Evolutionary conservation across 2,329 filamentous ascomycete genomes (phyloP).

Genomic region (Ploettnerulaceae sp.): DNA sequence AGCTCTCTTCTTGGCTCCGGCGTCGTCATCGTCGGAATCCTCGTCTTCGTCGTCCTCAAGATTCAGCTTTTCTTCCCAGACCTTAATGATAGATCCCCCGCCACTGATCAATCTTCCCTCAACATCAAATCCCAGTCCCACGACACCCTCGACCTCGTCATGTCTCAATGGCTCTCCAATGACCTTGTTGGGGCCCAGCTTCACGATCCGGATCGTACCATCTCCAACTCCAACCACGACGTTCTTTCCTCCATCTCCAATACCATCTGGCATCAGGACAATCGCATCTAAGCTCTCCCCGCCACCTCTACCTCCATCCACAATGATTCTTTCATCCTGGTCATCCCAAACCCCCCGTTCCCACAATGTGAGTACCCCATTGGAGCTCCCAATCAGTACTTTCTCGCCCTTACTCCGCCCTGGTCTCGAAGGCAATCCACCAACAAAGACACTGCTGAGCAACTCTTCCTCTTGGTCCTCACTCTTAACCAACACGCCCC

Average conservation of each 20-base stretch:
- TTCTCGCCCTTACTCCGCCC: slow-evolving; percentile 67
- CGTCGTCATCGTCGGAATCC: slow-evolving; percentile 46
- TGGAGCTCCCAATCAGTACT: slow-evolving; percentile 68
- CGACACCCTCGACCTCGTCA: slow-evolving; percentile 82
- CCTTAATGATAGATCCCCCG: slow-evolving; percentile 79
- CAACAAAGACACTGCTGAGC: slow-evolving; percentile 73
- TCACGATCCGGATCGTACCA: slow-evolving; percentile 71
- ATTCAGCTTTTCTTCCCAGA: slow-evolving; percentile 74
- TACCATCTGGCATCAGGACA: slow-evolving; percentile 62
- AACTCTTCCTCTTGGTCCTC: slow-evolving; percentile 95
- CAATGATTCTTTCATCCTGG: slow-evolving; percentile 80
- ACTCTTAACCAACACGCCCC: slow-evolving; percentile 80
- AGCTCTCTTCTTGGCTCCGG: slow-evolving; percentile 32
- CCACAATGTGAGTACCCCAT: slow-evolving; percentile 86
- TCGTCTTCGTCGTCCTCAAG: slow-evolving; percentile 43
- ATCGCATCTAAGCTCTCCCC: slow-evolving; percentile 81
- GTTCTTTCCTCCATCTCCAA: slow-evolving; percentile 65
- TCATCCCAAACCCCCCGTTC: slow-evolving; percentile 94
- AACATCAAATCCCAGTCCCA: slow-evolving; percentile 78
- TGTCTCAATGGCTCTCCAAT: slow-evolving; percentile 63
- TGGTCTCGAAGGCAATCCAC: slow-evolving; percentile 61
- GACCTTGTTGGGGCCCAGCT: slow-evolving; percentile 68
- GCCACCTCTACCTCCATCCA: slow-evolving; percentile 58
- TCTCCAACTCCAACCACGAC: slow-evolving; percentile 79
- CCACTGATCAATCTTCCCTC: slow-evolving; percentile 84